phyloP scores from a whole-genome alignment of 1,139 yeast genomes.

The Blastobotrys petasosporus region DNA sequence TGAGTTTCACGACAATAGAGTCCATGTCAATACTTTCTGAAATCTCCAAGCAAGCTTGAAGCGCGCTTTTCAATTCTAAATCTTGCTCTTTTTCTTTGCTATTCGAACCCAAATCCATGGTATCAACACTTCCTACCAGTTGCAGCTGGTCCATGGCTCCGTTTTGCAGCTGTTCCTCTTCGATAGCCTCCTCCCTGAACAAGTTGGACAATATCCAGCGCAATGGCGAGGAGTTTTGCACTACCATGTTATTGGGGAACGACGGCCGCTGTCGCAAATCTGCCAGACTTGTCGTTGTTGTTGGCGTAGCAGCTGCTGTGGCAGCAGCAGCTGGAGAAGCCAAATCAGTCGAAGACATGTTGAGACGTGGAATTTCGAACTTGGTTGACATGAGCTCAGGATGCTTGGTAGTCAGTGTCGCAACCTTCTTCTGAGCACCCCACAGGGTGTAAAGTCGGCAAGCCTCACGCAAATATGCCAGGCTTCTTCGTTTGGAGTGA shows the following conservation, averaged over 20 bases:
- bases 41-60: slow-evolving; percentile 44
- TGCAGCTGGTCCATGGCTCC: neutral
- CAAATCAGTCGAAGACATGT: slow-evolving; percentile 18
- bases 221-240: slow-evolving; percentile 26
- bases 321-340: slow-evolving; percentile 4
- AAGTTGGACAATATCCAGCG: slow-evolving; percentile 29
- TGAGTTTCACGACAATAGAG: slow-evolving; percentile 38
- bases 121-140: too few species aligned
- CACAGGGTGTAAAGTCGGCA: slow-evolving; percentile 30
- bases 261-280: slow-evolving; percentile 19
- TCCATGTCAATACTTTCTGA: slow-evolving; percentile 43
- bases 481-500: slow-evolving; percentile 28
- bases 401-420: slow-evolving; percentile 20
- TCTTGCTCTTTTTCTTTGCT: slow-evolving; percentile 15
- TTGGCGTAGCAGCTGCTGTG: slow-evolving; percentile 1
- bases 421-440: slow-evolving; percentile 32
- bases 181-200: slow-evolving; percentile 22
- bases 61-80: slow-evolving; percentile 26
- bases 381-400: slow-evolving; percentile 22
- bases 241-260: slow-evolving; percentile 15
- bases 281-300: slow-evolving; percentile 6
- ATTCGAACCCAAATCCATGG: neutral
- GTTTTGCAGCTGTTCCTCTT: slow-evolving; percentile 3
- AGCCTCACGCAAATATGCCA: slow-evolving; percentile 29
- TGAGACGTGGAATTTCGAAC: slow-evolving; percentile 20